Base-by-base conservation (phyloP, 768 basidiomycete genomes). In the Mycena rebaudengoi region DNA sequence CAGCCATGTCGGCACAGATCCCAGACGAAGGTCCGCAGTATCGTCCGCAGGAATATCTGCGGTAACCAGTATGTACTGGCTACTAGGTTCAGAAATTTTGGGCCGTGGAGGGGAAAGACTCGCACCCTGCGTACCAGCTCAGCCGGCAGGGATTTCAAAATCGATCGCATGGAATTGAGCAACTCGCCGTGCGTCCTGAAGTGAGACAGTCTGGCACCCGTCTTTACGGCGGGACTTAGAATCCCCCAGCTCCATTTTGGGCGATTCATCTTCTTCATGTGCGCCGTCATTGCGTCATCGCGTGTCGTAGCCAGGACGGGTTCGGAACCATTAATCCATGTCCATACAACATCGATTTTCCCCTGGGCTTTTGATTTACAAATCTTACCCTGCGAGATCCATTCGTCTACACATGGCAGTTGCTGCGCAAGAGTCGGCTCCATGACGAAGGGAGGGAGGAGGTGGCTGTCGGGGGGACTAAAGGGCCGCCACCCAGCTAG, bases 271-370 rank as follows among this genome's bases (percentile, higher is more conserved):
- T 11, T 37, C 53, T 32, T 30, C 28, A 37, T 39, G 4, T 23
- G 14, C 1, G 48, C 41, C 12, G 44, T 57, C 3, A 54, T 57
- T 13, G 48, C 11, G 10, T 40, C 32, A 7, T 60, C 39, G 33
- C 66, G 62, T 20, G 62, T 64, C 4, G 49, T 62, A 14, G 33
- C 58, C 16, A 68, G 40, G 30, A 68, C 46, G 33, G 58, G 37
- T 44, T 68, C 66, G 14, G 66, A 68, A 8, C 66, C 66, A 46
- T 68, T 68, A 11, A 68, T 33, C 66, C 66, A 68, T 0, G 66
- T 68, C 66, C 66, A 68, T 1, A 64, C 18, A 0, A 35, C 62
- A 32, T 68, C 66, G 33, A 68, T 20, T 14, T 26, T 41, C 29
- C 23, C 26, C 5, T 33, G 37, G 5, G 43, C 59, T 14, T n/a